Evolutionary conservation across 805 yeast genomes (phyloP).

Genomic region (Candida khao-thaluensis): DNA sequence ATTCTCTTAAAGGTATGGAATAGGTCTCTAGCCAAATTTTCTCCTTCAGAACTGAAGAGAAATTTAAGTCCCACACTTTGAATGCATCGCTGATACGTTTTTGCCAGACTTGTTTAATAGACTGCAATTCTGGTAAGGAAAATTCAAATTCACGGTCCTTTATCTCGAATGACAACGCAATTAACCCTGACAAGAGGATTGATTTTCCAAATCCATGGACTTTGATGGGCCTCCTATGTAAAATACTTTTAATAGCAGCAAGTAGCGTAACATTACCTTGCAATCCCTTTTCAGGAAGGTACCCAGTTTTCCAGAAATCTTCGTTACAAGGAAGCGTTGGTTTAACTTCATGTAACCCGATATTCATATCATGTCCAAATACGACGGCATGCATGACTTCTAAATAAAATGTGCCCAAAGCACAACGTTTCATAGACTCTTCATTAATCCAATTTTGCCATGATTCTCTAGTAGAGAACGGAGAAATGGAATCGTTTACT

Average conservation of each 20-base stretch:
- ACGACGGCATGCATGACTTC: constrained; percentile 35
- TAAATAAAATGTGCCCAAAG: constrained; percentile 30
- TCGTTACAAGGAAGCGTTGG: constrained; percentile 26
- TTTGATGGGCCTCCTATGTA: constrained; percentile 19
- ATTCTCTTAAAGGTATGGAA: constrained; percentile 19
- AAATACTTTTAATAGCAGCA: constrained; percentile 20
- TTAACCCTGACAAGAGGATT: constrained; percentile 19
- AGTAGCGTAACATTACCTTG: constrained; percentile 20
- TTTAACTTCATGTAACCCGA: constrained; percentile 25
- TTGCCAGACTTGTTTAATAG: constrained; percentile 15
- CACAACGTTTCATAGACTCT: constrained; percentile 32
- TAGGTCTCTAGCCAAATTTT: constrained; percentile 19
- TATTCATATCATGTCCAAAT: constrained; percentile 26
- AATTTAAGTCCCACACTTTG: constrained; percentile 14
- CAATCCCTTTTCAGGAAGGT: constrained; percentile 8
- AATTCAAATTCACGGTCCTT: constrained; percentile 21
- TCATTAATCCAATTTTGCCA: constrained; percentile 34
- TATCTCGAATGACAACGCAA: constrained; percentile 19
- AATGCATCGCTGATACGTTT: constrained; percentile 14
- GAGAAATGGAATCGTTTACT: constrained; percentile 2
- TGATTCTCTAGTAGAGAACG: constrained; percentile 9
- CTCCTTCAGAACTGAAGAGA: constrained; percentile 15
- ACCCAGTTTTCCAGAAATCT: constrained; percentile 22
- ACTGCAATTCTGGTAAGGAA: constrained; percentile 20
- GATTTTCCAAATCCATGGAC: constrained; percentile 20